Base-by-base conservation (phyloP, 1,284 basidiomycete genomes). In the Ganoderma meredithae region DNA sequence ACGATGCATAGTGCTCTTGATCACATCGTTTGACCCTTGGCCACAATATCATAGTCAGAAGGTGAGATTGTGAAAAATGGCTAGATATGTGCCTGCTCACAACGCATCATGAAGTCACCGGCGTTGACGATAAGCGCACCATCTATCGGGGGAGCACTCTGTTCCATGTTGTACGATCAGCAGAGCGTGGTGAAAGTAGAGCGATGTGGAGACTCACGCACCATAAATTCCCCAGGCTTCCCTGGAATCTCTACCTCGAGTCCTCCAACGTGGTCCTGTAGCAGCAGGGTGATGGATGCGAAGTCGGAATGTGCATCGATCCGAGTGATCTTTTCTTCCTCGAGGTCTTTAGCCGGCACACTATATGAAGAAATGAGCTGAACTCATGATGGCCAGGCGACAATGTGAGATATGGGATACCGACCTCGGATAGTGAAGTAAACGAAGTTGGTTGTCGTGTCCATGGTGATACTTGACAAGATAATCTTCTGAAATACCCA, bases 231-330 rank as follows among this genome's bases (percentile, higher is more conserved):
- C 2, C 85, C 86, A 1, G 85, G 83, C 9, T 75, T 71, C 12
- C 81, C 77, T 0, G 86, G 85, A 73, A 86, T 82, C 75, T 90
- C 87, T 0, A 90, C 84, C 73, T 91, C 88, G 7, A 90, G 79
- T 0, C 89, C 89, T 3, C 88, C 88, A 5, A 85, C 82, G 22
- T 84, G 79, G 71, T 90, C 88, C 76, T 90, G 88, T 67, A 90
- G 81, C 9, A 90, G 76, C 33, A 89, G 74, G 52, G 88, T 91
- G 53, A 89, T 81, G 0, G 85, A 86, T 2, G 84, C 83, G 66
- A 87, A 90, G 74, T 91, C 89, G 2, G 86, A 85, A 72, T 90
- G 88, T 0, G 84, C 85, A 15, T 82, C 84, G 60, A 89, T 87
- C 36, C 88, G 78, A 6, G 83, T 79, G 39, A 86, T 76, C 40